These are phyloP conservation scores for Pestalotiopsis fici DNA, from an alignment of 2,329 filamentous ascomycete genomes.

Conservation along the genomic window DNA sequence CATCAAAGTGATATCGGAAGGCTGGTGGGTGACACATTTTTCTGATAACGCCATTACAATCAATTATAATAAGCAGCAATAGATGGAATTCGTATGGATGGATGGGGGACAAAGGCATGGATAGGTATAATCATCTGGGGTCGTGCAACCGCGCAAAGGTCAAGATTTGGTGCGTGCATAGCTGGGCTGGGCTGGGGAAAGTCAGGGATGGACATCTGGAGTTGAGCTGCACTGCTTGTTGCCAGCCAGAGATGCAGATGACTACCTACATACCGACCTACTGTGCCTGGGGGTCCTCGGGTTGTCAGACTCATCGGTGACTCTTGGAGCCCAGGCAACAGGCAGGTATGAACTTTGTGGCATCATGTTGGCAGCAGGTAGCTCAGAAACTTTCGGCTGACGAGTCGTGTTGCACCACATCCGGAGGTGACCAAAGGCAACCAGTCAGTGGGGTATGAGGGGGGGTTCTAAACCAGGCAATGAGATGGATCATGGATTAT, in stretches of 20 bases:
- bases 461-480: background rate
- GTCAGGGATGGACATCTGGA: background rate
- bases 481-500: background rate
- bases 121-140: background rate
- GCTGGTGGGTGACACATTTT: background rate
- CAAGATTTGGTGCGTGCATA: background rate
- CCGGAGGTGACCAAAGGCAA: background rate
- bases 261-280: no score
- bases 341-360: background rate
- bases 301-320: no score
- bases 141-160: background rate
- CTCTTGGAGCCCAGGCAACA: no score
- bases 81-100: background rate
- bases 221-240: background rate
- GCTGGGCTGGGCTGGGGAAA: background rate
- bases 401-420: conserved; percentile 1
- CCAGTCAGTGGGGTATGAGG: background rate
- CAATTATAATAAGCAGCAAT: background rate
- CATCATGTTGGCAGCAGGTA: background rate
- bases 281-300: no score
- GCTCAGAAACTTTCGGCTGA: background rate
- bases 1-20: background rate
- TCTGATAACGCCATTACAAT: background rate
- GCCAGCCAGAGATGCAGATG: background rate
- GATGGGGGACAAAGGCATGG: no score